Base-by-base conservation (phyloP, 2,329 filamentous ascomycete genomes). In the Ophiostoma montium region DNA sequence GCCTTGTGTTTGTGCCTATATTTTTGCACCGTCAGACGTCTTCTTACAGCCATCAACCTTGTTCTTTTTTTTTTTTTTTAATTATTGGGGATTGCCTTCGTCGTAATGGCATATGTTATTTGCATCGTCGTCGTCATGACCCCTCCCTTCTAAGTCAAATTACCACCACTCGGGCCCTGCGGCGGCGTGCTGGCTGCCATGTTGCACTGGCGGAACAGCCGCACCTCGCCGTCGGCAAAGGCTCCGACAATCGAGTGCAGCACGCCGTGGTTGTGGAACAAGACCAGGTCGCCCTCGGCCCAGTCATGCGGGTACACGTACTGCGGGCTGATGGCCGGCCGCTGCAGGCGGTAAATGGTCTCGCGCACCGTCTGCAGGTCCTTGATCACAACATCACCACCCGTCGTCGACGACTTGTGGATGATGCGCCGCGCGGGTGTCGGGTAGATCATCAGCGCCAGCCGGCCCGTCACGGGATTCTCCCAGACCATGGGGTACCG, bases 171-270 rank as follows among this genome's bases (percentile, higher is more conserved):
- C 16, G 52, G 52, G 2, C 53, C 51, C 47, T 46, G 35, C 12
- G 56, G 56, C n/a, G 55, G 39, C 36, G 42, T 16, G 52, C 74
- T 82, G 3, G 74, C 78, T n/a, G 84, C 83, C 62, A 88, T 70
- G 61, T 89, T 88, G 64, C 84, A 89, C 67, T 89, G 84, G 54
- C 84, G 68, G 60, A 89, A 88, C 52, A 89, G 61, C 41, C 84
- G 66, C 31, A 87, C 77, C 67, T 88, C 83, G n/a, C 83, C 75
- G 45, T 80, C 74, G 8, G 72, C 71, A 63, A 89, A 88, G 1
- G 80, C 80, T 1, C 84, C 84, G 0, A 86, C 83, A 2, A 89
- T 84, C 3, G 76, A 81, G 62, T 90, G 84, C 50, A 88, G 61
- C 15, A 86, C 70, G 1, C 84, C 84, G 10, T 82, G 76, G 59